Percentiles rank a stretch among this genome's conserved stretches.
These are phyloP conservation scores for Globisporangium nunn DNA, from an alignment of 352 stramenopile species.

Conservation along the genomic window DNA sequence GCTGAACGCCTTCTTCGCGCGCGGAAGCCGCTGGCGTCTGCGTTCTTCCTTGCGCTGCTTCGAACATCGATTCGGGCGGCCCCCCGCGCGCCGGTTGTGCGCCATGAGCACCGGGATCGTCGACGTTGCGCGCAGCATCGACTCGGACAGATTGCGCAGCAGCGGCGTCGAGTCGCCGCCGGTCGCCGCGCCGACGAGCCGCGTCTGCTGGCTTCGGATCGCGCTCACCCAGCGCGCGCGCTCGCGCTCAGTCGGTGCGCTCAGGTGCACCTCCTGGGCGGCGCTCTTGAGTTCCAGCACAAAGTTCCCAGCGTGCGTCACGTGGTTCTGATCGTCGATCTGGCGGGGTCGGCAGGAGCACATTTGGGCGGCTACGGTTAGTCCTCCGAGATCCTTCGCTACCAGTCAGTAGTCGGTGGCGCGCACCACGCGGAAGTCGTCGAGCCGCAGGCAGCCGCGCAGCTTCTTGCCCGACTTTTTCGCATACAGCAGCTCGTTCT, in stretches of 20 bases:
- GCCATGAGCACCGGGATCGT: slow-evolving; percentile 13
- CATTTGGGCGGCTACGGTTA: not conserved
- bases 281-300: slow-evolving; percentile 66
- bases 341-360: slow-evolving; percentile 10
- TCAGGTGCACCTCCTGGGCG: slow-evolving; percentile 51
- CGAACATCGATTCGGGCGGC: slow-evolving; percentile 24
- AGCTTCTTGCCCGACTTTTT: slow-evolving; percentile 80
- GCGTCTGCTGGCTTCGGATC: slow-evolving; percentile 37
- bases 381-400: not conserved
- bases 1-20: slow-evolving; percentile 68
- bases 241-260: slow-evolving; percentile 71
- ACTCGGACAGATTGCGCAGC: slow-evolving; percentile 34
- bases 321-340: slow-evolving; percentile 78
- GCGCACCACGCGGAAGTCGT: slow-evolving; percentile 62
- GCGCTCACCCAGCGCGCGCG: slow-evolving; percentile 49
- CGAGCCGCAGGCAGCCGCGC: slow-evolving; percentile 32
- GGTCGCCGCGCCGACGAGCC: slow-evolving; percentile 11
- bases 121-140: slow-evolving; percentile 21
- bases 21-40: slow-evolving; percentile 47
- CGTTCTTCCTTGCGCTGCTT: slow-evolving; percentile 62
- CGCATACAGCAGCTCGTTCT: slow-evolving; percentile 74
- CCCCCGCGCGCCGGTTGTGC: slow-evolving; percentile 18
- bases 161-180: slow-evolving; percentile 19
- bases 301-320: slow-evolving; percentile 66
- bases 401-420: not conserved